phyloP scores from a whole-genome alignment of 2,329 filamentous ascomycete genomes.

The Coleophoma eucalyptorum region DNA sequence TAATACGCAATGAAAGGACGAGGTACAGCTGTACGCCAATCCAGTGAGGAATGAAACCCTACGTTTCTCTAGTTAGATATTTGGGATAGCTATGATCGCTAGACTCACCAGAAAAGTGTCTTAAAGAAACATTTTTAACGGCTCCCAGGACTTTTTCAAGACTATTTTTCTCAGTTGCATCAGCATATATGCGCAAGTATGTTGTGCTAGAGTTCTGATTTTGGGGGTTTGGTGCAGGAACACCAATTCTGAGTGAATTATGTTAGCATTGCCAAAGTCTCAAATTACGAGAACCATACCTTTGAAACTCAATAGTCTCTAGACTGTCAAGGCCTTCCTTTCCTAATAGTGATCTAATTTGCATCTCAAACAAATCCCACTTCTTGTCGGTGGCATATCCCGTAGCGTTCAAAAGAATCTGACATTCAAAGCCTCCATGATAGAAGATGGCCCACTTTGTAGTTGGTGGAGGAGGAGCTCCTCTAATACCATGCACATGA shows the following conservation, averaged over 20 bases:
- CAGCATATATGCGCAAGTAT: constrained; percentile 38
- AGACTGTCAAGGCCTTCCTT: constrained; percentile 27
- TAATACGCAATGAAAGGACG: constrained; percentile 11
- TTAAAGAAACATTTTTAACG: no score
- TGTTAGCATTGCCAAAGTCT: no score
- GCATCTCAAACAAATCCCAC: constrained; percentile 34
- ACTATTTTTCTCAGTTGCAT: constrained; percentile 35
- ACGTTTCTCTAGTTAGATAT: constrained; percentile 30
- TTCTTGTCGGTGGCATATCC: constrained; percentile 39
- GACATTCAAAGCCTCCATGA: constrained; percentile 37
- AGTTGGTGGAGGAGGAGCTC: constrained; percentile 23
- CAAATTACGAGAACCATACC: not conserved
- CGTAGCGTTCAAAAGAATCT: constrained; percentile 37
- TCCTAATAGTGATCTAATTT: constrained; percentile 30
- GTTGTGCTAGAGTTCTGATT: constrained; percentile 25
- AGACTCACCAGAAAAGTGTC: constrained; percentile 3
- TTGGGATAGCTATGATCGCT: constrained; percentile 27
- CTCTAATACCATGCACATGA: no score
- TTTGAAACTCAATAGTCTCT: constrained; percentile 15
- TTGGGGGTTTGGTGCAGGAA: not conserved
- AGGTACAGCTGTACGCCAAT: constrained; percentile 3
- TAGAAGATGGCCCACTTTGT: constrained; percentile 38
- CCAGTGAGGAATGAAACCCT: constrained; percentile 17
- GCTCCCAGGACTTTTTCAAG: constrained; percentile 3
- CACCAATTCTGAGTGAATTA: no score